phyloP scores from a whole-genome alignment of 768 basidiomycete species.

The Amanita rimosa region DNA sequence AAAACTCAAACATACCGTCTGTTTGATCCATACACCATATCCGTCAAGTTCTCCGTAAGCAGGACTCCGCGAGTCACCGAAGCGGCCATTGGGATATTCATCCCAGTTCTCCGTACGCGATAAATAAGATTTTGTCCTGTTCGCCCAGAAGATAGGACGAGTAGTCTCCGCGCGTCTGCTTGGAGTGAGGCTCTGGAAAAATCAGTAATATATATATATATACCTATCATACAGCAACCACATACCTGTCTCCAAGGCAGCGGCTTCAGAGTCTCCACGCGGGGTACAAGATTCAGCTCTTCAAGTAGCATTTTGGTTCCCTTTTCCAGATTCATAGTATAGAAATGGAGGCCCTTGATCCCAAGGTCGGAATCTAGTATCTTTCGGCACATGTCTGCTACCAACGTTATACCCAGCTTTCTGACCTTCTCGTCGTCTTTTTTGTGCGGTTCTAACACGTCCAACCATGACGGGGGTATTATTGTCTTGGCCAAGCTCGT shows the following conservation, averaged over 20 bases:
- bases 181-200: slow-evolving; percentile 74
- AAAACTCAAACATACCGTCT: slow-evolving; percentile 42
- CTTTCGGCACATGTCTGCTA: slow-evolving; percentile 86
- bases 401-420: slow-evolving; percentile 86
- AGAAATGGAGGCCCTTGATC: slow-evolving; percentile 87
- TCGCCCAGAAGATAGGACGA: slow-evolving; percentile 99
- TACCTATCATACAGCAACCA: neutral
- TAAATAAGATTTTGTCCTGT: slow-evolving; percentile 89
- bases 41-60: slow-evolving; percentile 98
- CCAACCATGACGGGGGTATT: slow-evolving; percentile 68
- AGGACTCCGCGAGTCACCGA: slow-evolving; percentile 94
- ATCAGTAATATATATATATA: slow-evolving; percentile 9
- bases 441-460: slow-evolving; percentile 76
- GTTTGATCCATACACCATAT: slow-evolving; percentile 88
- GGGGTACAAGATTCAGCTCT: slow-evolving; percentile 80
- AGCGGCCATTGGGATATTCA: slow-evolving; percentile 98
- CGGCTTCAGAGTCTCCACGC: slow-evolving; percentile 87
- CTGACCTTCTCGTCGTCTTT: slow-evolving; percentile 90
- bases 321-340: slow-evolving; percentile 96
- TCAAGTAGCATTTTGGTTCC: slow-evolving; percentile 93
- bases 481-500: slow-evolving; percentile 67
- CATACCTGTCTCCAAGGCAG: slow-evolving; percentile 91
- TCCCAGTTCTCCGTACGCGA: slow-evolving; percentile 99
- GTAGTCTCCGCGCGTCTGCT: slow-evolving; percentile 85
- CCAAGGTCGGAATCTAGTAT: slow-evolving; percentile 75